A percentile compares a stretch with the other conserved stretches of the same genome.
Evolutionary conservation across 208 protist species (phyloP).

Genomic region (Kentomonas sorsogonicus): DNA sequence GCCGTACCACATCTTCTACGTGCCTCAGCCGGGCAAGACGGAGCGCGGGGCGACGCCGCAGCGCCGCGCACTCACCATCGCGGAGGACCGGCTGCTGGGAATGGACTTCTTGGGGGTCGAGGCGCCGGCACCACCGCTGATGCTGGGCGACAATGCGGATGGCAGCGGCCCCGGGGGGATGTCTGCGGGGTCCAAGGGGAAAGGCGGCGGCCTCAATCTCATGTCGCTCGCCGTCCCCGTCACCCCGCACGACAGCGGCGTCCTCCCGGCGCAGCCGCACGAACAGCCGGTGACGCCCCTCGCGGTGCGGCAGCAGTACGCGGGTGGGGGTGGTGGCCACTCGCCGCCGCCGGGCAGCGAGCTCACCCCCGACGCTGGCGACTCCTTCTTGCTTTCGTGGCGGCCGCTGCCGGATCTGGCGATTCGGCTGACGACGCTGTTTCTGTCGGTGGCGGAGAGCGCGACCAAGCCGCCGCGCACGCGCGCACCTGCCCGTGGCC

Average conservation of each 20-base stretch:
- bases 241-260: not conserved
- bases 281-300: not conserved
- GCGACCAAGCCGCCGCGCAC: constrained; percentile 7
- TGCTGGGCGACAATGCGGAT: too few relatives aligned
- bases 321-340: not conserved
- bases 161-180: too few relatives aligned
- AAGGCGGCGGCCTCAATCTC: too few relatives aligned
- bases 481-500: constrained; percentile 43
- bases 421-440: constrained; percentile 54
- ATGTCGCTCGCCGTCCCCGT: not conserved
- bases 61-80: constrained; percentile 19
- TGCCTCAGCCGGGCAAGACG: not conserved
- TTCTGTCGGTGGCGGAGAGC: constrained; percentile 8
- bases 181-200: too few relatives aligned
- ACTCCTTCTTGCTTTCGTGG: constrained; percentile 33
- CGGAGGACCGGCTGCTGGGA: constrained; percentile 21
- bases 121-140: too few relatives aligned
- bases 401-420: constrained; percentile 29
- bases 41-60: too few relatives aligned
- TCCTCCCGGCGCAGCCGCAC: too few relatives aligned
- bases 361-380: constrained; percentile 5
- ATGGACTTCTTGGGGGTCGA: constrained; percentile 28
- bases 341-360: not conserved
- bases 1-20: constrained; percentile 9
- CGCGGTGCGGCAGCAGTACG: too few relatives aligned